phyloP scores from a whole-genome alignment of 176 grass and related monocot genomes.

The Dactylis glomerata region DNA sequence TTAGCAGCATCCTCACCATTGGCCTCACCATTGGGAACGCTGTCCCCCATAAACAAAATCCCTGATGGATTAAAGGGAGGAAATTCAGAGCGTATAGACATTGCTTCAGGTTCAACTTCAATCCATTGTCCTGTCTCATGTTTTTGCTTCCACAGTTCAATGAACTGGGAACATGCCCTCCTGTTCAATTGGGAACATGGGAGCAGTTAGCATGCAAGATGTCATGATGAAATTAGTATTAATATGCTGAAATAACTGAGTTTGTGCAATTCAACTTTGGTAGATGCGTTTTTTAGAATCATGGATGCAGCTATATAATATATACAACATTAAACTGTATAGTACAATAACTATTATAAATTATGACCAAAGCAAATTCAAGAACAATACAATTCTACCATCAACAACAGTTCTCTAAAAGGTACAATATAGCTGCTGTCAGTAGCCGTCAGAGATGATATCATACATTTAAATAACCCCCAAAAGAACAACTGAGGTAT shows the following conservation, averaged over 20 bases:
- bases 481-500: neutral
- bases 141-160: conserved; percentile 92
- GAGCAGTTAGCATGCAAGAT: conserved; percentile 15
- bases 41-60: conserved; percentile 76
- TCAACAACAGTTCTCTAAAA: neutral
- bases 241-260: neutral
- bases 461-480: neutral
- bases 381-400: neutral
- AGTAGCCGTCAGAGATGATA: neutral
- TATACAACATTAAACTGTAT: neutral
- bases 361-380: conserved; percentile 7
- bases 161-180: conserved; percentile 79
- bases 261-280: neutral
- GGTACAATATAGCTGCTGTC: neutral
- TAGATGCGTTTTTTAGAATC: neutral
- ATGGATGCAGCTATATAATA: neutral
- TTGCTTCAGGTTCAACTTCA: conserved; percentile 89
- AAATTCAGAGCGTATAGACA: conserved; percentile 87
- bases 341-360: neutral
- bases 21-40: conserved; percentile 42
- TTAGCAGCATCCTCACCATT: conserved; percentile 62
- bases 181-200: conserved; percentile 49
- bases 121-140: conserved; percentile 99
- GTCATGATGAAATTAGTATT: neutral
- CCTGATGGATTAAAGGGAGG: conserved; percentile 73